phyloP scores from a whole-genome alignment of 345 rosid species.

The Rhodamnia argentea region DNA sequence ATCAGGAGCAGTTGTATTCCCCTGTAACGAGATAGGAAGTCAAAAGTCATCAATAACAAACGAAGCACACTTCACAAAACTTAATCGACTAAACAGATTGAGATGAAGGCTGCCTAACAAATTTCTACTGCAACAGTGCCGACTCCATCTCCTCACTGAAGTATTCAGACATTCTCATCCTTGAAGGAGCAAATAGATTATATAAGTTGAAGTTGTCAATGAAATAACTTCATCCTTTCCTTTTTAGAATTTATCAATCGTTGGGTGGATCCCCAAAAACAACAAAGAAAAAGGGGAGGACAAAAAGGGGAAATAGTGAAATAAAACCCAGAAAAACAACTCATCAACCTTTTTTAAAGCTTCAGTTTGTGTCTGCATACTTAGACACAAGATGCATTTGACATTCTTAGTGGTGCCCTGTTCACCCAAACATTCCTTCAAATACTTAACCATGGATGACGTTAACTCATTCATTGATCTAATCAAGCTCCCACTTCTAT shows the following conservation, averaged over 20 bases:
- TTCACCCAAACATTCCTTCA: background rate
- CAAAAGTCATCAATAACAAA: background rate
- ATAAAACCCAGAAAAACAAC: background rate
- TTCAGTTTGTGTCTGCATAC: background rate
- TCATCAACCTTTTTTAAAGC: background rate
- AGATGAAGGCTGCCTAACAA: background rate
- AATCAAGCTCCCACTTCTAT: background rate
- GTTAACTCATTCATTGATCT: background rate
- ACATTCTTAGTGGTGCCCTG: background rate
- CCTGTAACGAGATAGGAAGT: constrained; percentile 24
- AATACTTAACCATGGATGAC: background rate
- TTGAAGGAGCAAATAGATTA: background rate
- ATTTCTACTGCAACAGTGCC: background rate
- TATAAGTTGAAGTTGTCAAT: background rate
- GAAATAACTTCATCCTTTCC: background rate
- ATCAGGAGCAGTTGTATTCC: constrained; percentile 72
- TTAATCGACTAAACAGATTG: background rate
- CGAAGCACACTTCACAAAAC: background rate
- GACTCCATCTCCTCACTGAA: background rate
- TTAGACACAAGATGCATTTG: background rate
- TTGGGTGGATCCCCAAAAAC: background rate
- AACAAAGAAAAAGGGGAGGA: background rate
- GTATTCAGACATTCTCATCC: background rate
- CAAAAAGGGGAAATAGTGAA: background rate
- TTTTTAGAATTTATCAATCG: background rate